Evolutionary conservation across 495 filamentous ascomycete genomes (phyloP).

Genomic region (Penicillium arizonense): DNA sequence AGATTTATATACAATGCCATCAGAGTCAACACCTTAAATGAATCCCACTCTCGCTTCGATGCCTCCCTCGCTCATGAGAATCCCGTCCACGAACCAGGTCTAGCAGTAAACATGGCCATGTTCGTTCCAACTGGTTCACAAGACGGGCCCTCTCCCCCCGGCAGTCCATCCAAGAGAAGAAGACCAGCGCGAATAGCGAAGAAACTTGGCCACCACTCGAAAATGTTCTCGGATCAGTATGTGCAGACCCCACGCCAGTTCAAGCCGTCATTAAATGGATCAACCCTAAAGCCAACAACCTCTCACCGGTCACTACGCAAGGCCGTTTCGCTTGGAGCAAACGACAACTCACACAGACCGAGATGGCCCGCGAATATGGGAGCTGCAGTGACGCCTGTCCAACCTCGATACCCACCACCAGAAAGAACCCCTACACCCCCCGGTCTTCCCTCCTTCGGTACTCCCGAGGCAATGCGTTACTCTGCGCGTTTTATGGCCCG

Average conservation of each 20-base stretch:
- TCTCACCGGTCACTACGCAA: slow-evolving; percentile 16
- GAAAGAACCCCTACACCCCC: slow-evolving; percentile 44
- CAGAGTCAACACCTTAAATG: slow-evolving; percentile 21
- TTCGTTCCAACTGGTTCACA: slow-evolving; percentile 19
- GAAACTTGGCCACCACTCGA: slow-evolving; percentile 9
- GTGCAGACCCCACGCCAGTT: neutral
- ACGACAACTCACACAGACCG: slow-evolving; percentile 3
- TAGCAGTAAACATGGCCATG: slow-evolving; percentile 36
- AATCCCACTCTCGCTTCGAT: slow-evolving; percentile 10
- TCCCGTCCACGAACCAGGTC: slow-evolving; percentile 22
- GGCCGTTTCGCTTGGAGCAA: slow-evolving; percentile 22
- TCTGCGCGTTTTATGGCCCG: slow-evolving; percentile 24
- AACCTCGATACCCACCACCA: slow-evolving; percentile 41
- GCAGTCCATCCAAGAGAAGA: neutral
- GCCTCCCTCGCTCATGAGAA: slow-evolving; percentile 6
- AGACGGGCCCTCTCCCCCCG: slow-evolving; percentile 1
- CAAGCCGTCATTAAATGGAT: neutral
- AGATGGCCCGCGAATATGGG: slow-evolving; percentile 26
- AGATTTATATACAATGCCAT: slow-evolving; percentile 44
- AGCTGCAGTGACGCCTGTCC: slow-evolving; percentile 27
- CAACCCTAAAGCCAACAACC: neutral
- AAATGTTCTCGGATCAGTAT: slow-evolving; percentile 18
- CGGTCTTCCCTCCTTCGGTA: slow-evolving; percentile 47
- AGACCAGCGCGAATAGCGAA: slow-evolving; percentile 2
- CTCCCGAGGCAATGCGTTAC: slow-evolving; percentile 39